Evolutionary conservation across 495 filamentous ascomycete genomes (phyloP).

Genomic region (Penicillium bovifimosum): DNA sequence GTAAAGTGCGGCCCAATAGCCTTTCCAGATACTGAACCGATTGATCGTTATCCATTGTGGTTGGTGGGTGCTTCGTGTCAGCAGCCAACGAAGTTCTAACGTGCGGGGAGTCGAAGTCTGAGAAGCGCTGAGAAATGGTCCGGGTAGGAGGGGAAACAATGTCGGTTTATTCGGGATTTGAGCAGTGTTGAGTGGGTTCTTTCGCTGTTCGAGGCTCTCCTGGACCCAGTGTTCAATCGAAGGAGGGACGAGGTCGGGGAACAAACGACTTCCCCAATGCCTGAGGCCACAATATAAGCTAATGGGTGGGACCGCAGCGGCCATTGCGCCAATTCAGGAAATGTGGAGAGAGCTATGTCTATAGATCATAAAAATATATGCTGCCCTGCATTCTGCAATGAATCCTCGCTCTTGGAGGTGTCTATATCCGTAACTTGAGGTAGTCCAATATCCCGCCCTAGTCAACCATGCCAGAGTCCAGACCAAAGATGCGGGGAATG

Average conservation of each 20-base stretch:
- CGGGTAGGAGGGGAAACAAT: background rate
- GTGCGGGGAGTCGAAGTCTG: background rate
- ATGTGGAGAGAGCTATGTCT: background rate
- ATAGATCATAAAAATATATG: background rate
- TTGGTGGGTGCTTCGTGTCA: constrained; percentile 3
- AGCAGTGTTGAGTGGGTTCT: background rate
- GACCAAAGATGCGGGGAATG: too few species aligned
- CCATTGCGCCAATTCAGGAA: background rate
- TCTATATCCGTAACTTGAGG: too few species aligned
- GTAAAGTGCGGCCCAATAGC: constrained; percentile 52
- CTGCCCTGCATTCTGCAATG: background rate
- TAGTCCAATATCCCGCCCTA: too few species aligned
- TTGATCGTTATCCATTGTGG: constrained; percentile 37
- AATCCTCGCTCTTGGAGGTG: too few species aligned
- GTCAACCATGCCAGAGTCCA: too few species aligned
- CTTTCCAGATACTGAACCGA: constrained; percentile 41
- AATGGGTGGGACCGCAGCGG: background rate
- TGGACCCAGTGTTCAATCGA: background rate
- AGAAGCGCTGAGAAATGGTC: background rate
- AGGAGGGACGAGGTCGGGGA: background rate
- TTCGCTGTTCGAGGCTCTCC: background rate
- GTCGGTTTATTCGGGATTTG: background rate
- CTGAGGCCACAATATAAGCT: constrained; percentile 6
- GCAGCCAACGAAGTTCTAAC: constrained; percentile 21
- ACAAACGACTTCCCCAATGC: background rate